Base-by-base conservation (phyloP, 306 rosid genomes). In the Casuarina glauca region DNA sequence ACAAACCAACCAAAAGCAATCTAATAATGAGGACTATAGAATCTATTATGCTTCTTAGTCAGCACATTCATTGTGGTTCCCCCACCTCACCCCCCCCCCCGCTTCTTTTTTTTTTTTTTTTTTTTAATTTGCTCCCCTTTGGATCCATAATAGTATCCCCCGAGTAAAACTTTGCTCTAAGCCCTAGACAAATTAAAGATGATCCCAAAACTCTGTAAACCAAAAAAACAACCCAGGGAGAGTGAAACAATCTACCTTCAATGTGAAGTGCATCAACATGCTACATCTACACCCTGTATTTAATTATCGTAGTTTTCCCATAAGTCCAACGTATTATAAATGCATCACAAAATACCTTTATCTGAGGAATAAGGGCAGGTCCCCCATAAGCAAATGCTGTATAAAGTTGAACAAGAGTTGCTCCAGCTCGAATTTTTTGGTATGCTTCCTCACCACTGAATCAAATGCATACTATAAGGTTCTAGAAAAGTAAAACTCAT, bases 371-470 rank as follows among this genome's bases (percentile, higher is more conserved):
- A 51, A 95, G 97, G 48, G 97, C 98, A 74, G 98, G 98, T 13
- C 98, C 98, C 9, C 93, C 98, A 39, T 88, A 95, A 44, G 97
- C 97, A 76, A 95, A 95, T 26, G 91, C 93, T 2, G 98, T 92
- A 75, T 95, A 95, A 69, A 95, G 90, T 87, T 95, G 98, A 82
- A 95, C 93, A 79, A 95, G 96, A 72, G 91, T 88, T 26, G 97
- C 98, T 78, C 98, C 98, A 60, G 97, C 91, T 82, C 97, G 87
- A 74, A 95, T 82, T 84, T 91, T 95, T 83, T 79, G 78, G 80
- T 95, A 95, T 73, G 98, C 98, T 39, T 95, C 98, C 87, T 93
- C 96, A 1, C 98, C 98, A 76, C 98, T 95, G 79, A 74, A 84
- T 79, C 13, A 62, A 83, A 60, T 38, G 67, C 60, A 71, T 11